Percentiles rank a stretch among this genome's conserved stretches.
These are phyloP conservation scores for Syncephalis plumigaleata DNA, from an alignment of 371 early-diverging fungal genomes.

Conservation along the genomic window DNA sequence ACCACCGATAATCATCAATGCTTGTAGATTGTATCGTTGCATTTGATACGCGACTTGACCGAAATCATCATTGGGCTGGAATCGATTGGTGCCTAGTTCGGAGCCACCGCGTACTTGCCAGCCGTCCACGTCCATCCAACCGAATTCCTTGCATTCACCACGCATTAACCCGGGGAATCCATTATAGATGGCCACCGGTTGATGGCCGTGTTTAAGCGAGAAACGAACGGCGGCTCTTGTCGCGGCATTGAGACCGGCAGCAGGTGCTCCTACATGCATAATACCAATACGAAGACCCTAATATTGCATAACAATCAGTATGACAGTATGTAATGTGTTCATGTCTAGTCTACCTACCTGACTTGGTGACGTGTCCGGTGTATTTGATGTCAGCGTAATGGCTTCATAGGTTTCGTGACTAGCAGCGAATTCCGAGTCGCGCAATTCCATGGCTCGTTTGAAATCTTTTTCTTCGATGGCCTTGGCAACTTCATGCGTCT, in stretches of 20 bases:
- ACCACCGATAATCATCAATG: conserved; percentile 88
- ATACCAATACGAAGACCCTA: conserved; percentile 74
- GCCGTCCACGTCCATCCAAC: conserved; percentile 75
- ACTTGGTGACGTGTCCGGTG: background rate
- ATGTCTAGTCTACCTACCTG: background rate
- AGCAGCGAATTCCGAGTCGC: conserved; percentile 74
- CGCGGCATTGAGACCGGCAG: conserved; percentile 97
- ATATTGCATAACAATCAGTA: background rate
- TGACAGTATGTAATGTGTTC: no score
- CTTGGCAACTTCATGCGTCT: conserved; percentile 76
- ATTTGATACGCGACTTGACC: conserved; percentile 83
- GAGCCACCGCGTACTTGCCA: conserved; percentile 91
- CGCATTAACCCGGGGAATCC: conserved; percentile 90
- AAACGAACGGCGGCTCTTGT: conserved; percentile 81
- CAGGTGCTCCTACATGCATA: conserved; percentile 89
- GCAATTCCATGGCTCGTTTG: conserved; percentile 71
- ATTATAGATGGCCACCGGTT: conserved; percentile 71
- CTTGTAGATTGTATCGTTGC: conserved; percentile 77
- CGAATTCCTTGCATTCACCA: conserved; percentile 52
- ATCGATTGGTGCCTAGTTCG: conserved; percentile 88
- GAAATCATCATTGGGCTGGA: conserved; percentile 61
- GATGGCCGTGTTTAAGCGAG: conserved; percentile 71
- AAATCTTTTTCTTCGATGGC: conserved; percentile 76
- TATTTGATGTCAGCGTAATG: background rate
- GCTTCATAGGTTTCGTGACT: conserved; percentile 12